These are phyloP conservation scores for Lactifluus piperatus DNA, from an alignment of 768 basidiomycete species.

Conservation along the genomic window DNA sequence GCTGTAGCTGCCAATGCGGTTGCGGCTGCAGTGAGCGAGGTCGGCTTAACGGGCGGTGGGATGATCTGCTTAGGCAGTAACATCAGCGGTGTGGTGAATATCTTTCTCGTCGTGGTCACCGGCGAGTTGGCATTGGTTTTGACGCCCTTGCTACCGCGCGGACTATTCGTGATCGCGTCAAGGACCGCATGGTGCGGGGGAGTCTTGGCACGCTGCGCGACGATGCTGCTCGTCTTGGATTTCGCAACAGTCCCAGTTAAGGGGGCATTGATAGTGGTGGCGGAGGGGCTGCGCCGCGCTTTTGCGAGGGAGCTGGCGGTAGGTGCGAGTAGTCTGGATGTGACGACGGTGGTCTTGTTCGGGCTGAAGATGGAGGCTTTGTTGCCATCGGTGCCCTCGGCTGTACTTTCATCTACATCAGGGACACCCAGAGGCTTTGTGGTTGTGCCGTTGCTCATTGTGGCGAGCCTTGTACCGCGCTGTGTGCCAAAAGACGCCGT, in stretches of 20 bases:
- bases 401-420: neutral
- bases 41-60: conserved; percentile 16
- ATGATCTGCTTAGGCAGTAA: conserved; percentile 24
- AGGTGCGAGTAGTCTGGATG: conserved; percentile 21
- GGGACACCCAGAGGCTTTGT: neutral
- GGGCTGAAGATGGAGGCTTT: conserved; percentile 19
- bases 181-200: conserved; percentile 21
- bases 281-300: conserved; percentile 7
- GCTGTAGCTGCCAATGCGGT: conserved; percentile 20
- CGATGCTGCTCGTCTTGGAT: conserved; percentile 14
- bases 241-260: neutral
- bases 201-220: conserved; percentile 12
- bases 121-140: conserved; percentile 21
- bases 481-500: conserved; percentile 37
- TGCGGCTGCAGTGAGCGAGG: conserved; percentile 26
- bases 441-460: conserved; percentile 7
- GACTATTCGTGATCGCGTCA: conserved; percentile 31
- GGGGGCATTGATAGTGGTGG: conserved; percentile 1
- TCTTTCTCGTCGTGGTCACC: conserved; percentile 23
- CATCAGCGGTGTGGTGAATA: conserved; percentile 43
- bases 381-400: neutral
- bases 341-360: neutral
- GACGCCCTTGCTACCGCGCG: conserved; percentile 15
- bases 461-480: conserved; percentile 19
- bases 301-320: conserved; percentile 23